phyloP scores from a whole-genome alignment of 1,284 basidiomycete genomes.

The Cystobasidiaceae sp. region DNA sequence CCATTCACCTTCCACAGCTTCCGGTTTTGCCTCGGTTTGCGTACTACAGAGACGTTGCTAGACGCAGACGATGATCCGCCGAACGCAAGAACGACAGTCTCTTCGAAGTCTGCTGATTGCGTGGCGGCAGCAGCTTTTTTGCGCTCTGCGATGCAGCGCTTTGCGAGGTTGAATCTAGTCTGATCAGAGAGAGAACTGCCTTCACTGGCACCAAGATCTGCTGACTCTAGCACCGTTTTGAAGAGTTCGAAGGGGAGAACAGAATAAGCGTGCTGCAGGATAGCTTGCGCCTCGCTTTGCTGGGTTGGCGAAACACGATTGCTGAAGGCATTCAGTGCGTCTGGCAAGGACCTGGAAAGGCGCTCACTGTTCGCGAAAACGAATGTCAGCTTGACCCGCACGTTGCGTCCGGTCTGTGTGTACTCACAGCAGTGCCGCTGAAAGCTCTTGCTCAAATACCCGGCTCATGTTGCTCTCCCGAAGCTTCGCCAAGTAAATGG shows the following conservation, averaged over 20 bases:
- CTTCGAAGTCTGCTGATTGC: slow-evolving; percentile 5
- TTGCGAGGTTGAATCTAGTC: slow-evolving; percentile 29
- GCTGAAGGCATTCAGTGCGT: slow-evolving; percentile 8
- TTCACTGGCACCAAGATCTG: slow-evolving; percentile 26
- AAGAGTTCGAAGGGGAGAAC: slow-evolving; percentile 29
- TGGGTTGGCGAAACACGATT: neutral
- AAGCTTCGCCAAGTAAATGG: slow-evolving; percentile 7
- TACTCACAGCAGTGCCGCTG: slow-evolving; percentile 6
- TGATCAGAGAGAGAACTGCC: slow-evolving; percentile 7
- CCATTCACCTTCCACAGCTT: slow-evolving; percentile 32
- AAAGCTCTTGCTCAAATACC: slow-evolving; percentile 18
- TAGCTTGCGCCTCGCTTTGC: slow-evolving; percentile 17
- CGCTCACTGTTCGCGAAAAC: neutral
- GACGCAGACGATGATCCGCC: slow-evolving; percentile 7
- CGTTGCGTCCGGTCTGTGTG: neutral
- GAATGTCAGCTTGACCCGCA: neutral
- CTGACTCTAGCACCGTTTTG: slow-evolving; percentile 30
- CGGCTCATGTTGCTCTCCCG: neutral
- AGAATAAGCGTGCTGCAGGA: slow-evolving; percentile 26
- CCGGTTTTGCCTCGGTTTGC: slow-evolving; percentile 21
- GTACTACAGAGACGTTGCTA: slow-evolving; percentile 29
- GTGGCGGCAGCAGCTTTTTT: slow-evolving; percentile 16
- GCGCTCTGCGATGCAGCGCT: slow-evolving; percentile 29
- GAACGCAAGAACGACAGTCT: slow-evolving; percentile 31
- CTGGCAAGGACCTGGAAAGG: neutral